Base-by-base conservation (phyloP, 495 filamentous ascomycete species). In the Xylaria nigripes region DNA sequence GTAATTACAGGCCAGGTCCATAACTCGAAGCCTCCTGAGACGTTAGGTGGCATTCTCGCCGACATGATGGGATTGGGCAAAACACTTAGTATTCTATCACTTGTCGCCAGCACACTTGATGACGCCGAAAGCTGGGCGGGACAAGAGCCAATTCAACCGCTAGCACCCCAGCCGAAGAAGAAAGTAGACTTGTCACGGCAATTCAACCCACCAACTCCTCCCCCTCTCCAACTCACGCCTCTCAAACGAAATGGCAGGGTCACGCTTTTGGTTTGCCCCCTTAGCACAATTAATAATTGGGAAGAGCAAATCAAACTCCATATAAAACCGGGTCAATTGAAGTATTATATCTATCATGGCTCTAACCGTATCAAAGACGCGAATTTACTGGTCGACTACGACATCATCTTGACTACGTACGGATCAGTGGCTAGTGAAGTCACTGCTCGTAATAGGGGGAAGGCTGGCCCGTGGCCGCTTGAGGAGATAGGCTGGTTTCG, bases 1-100 rank as follows among this genome's bases (percentile, higher is more conserved):
- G 81, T 96, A 24, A 89, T 98, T 61, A 96, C 87, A 43, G 86
- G 83, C 4, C 75, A 84, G 8, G 72, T 83, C 23, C 68, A 81
- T 51, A 69, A 72, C 15, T 56, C 79, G n/a, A 79, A 81, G 58
- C 92, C 93, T 0, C 72, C 80, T 0, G 81, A 90, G 54, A 77
- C 81, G 0, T 72, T 85, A 0, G 93, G 93, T 8, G 93, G 93
- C n/a, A 86, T 98, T 27, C 73, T 98, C 19, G 93, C 93, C 6
- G 93, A 98, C 64, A 90, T 95, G 86, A 98, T 98, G 93, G 93
- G 93, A 34, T 72, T 98, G 15, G 93, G 93, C 6, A 98, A 98
- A 66, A 96, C 93, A 0, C 70, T 98, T 44, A 95, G 86, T 63
- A 86, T 95, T 25, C 74, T 98, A 6, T 86, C 90, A 2, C 75